Evolutionary conservation across 2,329 filamentous ascomycete species (phyloP).

Genomic region (Cladosporium austrohemisphaericum): DNA sequence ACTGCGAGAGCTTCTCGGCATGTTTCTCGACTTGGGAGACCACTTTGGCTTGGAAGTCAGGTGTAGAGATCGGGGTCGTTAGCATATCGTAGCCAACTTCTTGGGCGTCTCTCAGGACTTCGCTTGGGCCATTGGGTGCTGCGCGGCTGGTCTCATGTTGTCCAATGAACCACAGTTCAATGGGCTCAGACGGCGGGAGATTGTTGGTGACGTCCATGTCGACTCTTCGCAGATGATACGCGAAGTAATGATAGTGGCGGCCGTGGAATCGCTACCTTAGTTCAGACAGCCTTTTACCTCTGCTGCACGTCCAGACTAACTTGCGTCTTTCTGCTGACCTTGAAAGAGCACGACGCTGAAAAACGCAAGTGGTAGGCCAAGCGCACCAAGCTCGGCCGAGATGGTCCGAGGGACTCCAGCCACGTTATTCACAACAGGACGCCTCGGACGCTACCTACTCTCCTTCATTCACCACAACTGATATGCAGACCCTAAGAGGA

Average conservation of each 20-base stretch:
- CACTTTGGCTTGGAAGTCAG: slow-evolving; percentile 66
- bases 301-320: no score
- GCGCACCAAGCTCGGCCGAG: no score
- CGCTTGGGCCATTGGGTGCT: slow-evolving; percentile 54
- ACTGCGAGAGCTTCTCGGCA: slow-evolving; percentile 43
- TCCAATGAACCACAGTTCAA: slow-evolving; percentile 61
- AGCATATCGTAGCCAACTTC: slow-evolving; percentile 66
- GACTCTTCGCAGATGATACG: neutral
- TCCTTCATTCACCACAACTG: no score
- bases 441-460: no score
- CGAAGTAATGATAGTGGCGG: neutral
- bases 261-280: no score
- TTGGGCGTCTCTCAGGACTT: slow-evolving; percentile 64
- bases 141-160: slow-evolving; percentile 66
- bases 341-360: no score
- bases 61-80: slow-evolving; percentile 73
- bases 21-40: slow-evolving; percentile 59
- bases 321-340: no score
- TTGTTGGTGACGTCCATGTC: slow-evolving; percentile 5
- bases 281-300: no score
- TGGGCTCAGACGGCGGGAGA: slow-evolving; percentile 4
- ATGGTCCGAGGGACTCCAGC: no score
- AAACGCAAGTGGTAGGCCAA: no score
- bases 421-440: no score
- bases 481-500: no score